Base-by-base conservation (phyloP, 371 early-diverging fungal genomes). In the Rhizomucor miehei region DNA sequence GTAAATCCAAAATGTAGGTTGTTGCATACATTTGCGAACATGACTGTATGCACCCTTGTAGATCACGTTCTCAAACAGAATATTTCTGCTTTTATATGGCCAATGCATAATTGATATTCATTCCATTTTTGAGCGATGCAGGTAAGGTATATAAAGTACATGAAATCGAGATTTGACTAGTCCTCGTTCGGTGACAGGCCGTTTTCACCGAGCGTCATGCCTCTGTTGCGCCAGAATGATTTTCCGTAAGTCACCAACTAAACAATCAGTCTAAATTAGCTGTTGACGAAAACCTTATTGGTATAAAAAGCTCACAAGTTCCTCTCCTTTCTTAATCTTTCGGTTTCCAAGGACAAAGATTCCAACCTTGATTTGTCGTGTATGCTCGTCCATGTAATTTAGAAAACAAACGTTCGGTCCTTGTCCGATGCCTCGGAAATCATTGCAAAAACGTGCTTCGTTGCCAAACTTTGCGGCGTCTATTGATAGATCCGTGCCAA, bases 361-460 rank as follows among this genome's bases (percentile, higher is more conserved):
- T 3, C 75, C 79, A 10, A 78, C 69, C 23, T 69, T 68, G 21
- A 78, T 71, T 19, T 67, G 69, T 8, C 75, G 64, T 44, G 75
- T 70, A 6, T 59, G 59, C 44, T 72, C 73, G 45, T 78, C 75
- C 62, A 73, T 59, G 47, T 78, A 78, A 49, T 75, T 78, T 56
- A 71, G 56, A 49, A 78, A 78, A 34, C 79, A 78, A 0, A 79
- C 79, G 51, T 79, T 79, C 17, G 79, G 79, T 1, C 67, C 71
- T 5, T 68, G 61, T 11, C 71, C 74, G 52, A 77, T 64, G 8
- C 80, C 80, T 24, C 80, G 62, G 34, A 73, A 80, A 48, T 80
- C 80, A 24, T 80, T 80, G 52, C 73, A 70, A 50, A 80, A 80
- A 1, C 80, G 52, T 9, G 76, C 78, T 51, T 80, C 80, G 51